These are phyloP conservation scores for Uronychia setigera DNA, from an alignment of 73 alveolate genomes.

Conservation along the genomic window DNA sequence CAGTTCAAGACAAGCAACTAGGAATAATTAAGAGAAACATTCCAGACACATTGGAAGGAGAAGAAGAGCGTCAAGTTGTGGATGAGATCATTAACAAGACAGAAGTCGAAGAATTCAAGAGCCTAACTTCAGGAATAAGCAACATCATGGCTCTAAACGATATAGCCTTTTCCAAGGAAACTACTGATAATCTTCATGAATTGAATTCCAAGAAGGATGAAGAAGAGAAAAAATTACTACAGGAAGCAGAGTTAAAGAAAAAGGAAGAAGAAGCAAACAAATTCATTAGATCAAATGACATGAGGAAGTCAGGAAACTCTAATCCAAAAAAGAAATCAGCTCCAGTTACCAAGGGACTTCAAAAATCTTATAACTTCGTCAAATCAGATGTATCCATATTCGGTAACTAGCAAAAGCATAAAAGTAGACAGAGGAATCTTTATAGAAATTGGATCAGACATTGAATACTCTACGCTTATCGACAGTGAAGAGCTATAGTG, in stretches of 20 bases:
- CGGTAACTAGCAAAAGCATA: no score
- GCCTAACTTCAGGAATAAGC: no score
- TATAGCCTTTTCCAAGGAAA: background rate
- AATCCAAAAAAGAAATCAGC: background rate
- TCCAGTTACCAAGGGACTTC: background rate
- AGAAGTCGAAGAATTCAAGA: background rate
- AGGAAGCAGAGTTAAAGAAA: background rate
- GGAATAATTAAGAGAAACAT: background rate
- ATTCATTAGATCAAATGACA: background rate
- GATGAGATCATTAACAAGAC: background rate
- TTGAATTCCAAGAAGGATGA: background rate
- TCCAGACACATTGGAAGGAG: background rate
- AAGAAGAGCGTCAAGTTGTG: background rate
- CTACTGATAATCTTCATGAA: no score
- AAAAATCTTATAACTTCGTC: background rate
- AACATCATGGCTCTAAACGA: background rate
- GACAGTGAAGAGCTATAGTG: background rate
- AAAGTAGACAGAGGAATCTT: slow-evolving; percentile 1
- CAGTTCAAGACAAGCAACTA: background rate
- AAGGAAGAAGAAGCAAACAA: background rate
- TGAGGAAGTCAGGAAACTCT: background rate
- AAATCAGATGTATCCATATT: background rate
- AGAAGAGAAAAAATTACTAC: no score
- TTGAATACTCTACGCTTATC: background rate
- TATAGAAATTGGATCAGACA: background rate